These are phyloP conservation scores for Didymella pinodella DNA, from an alignment of 2,329 filamentous ascomycete genomes.

Conservation along the genomic window DNA sequence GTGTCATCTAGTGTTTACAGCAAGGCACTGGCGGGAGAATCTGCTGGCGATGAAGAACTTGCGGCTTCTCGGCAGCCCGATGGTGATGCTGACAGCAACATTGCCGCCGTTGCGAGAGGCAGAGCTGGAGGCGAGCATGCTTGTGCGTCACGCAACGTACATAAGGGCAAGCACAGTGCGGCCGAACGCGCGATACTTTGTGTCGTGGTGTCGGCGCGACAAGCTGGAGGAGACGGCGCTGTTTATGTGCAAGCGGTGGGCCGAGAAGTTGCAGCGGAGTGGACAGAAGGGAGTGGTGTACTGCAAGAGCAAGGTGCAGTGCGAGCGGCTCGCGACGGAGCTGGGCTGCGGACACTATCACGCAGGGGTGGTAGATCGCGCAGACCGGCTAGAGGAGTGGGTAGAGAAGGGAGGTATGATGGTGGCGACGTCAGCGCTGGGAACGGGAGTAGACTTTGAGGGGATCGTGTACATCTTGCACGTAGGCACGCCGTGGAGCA, in stretches of 20 bases:
- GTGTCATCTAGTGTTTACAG: background rate
- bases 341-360: constrained; percentile 26
- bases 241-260: background rate
- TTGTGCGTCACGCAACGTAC: background rate
- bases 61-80: background rate
- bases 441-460: constrained; percentile 28
- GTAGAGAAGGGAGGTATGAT: constrained; percentile 22
- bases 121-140: background rate
- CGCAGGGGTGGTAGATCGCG: constrained; percentile 6
- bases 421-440: constrained; percentile 28
- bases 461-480: constrained; percentile 25
- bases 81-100: background rate
- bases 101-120: background rate
- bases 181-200: background rate
- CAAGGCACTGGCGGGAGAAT: background rate
- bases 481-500: constrained; percentile 21
- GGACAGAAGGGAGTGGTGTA: constrained; percentile 21
- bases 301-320: constrained; percentile 20
- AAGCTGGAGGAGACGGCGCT: background rate
- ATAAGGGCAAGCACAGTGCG: background rate
- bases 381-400: constrained; percentile 18
- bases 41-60: constrained; percentile 2
- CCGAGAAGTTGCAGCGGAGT: background rate
- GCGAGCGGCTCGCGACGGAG: constrained; percentile 13
- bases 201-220: background rate